These are phyloP conservation scores for Bombardia bombarda DNA, from an alignment of 495 filamentous ascomycete species.

Conservation along the genomic window DNA sequence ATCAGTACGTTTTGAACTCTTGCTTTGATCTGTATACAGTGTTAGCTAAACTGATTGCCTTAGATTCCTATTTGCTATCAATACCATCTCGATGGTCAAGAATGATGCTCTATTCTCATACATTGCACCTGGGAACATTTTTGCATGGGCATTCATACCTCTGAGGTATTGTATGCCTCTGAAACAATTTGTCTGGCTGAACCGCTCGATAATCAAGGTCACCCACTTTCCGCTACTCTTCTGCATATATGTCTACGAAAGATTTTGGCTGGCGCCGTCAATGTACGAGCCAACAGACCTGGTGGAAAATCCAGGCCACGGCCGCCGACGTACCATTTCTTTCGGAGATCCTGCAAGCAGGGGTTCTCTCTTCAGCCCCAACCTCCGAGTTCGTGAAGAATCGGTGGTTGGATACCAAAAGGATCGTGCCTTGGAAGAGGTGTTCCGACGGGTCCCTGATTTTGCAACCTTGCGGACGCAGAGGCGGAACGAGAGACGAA, in stretches of 20 bases:
- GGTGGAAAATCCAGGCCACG: conserved; percentile 36
- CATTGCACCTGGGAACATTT: conserved; percentile 76
- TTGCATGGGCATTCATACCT: conserved; percentile 80
- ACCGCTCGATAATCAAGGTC: conserved; percentile 78
- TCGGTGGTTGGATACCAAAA: conserved; percentile 80
- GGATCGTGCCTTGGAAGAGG: conserved; percentile 84
- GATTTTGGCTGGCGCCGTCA: conserved; percentile 55
- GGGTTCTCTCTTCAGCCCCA: conserved; percentile 58
- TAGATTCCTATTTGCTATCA: conserved; percentile 81
- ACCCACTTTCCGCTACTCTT: conserved; percentile 85
- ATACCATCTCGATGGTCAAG: conserved; percentile 93
- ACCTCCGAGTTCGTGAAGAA: conserved; percentile 64
- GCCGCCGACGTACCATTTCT: conserved; percentile 37
- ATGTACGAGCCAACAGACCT: conserved; percentile 73
- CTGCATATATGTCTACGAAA: conserved; percentile 81
- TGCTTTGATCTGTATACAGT: no score
- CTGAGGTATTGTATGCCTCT: conserved; percentile 72
- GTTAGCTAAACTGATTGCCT: conserved; percentile 1
- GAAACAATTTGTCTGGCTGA: conserved; percentile 67
- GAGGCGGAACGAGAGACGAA: conserved; percentile 49
- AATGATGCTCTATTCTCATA: conserved; percentile 91
- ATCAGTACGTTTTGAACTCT: conserved; percentile 59
- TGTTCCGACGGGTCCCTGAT: conserved; percentile 59
- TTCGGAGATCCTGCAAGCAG: conserved; percentile 45
- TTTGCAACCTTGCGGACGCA: conserved; percentile 36